These are phyloP conservation scores for Verticillium alfalfae DNA, from an alignment of 2,329 filamentous ascomycete genomes.

Conservation along the genomic window DNA sequence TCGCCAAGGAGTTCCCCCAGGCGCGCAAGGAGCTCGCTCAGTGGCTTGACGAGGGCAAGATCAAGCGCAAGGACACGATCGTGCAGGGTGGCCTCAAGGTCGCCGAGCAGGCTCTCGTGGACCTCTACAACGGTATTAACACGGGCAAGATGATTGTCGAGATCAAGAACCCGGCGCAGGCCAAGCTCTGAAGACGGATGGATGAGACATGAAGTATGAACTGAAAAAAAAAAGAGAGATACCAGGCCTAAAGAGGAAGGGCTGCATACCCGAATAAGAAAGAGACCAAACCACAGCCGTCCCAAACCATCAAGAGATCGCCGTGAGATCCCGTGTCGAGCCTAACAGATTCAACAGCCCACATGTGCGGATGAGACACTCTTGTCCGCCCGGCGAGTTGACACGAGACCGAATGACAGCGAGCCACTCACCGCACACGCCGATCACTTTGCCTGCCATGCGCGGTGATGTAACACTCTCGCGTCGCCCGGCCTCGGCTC, in stretches of 20 bases:
- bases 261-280: not conserved
- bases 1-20: constrained; percentile 45
- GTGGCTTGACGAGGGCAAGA: constrained; percentile 65
- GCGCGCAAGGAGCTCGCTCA: constrained; percentile 56
- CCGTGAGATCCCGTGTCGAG: not conserved
- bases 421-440: not conserved
- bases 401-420: not conserved
- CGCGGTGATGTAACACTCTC: not conserved
- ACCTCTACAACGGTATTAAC: constrained; percentile 64
- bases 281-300: not conserved
- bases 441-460: not conserved
- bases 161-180: constrained; percentile 27
- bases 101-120: constrained; percentile 57
- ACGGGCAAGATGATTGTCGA: constrained; percentile 60
- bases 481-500: not conserved
- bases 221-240: not conserved
- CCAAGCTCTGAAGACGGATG: not conserved
- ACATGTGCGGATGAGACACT: not conserved
- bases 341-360: not conserved
- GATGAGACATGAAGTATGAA: not conserved
- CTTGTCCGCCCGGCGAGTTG: not conserved
- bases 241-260: not conserved
- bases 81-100: constrained; percentile 59
- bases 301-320: not conserved
- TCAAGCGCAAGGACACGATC: constrained; percentile 67